Conservation (phyloP, 2,329 filamentous ascomycete species). For the Talaromyces verruculosus region DNA sequence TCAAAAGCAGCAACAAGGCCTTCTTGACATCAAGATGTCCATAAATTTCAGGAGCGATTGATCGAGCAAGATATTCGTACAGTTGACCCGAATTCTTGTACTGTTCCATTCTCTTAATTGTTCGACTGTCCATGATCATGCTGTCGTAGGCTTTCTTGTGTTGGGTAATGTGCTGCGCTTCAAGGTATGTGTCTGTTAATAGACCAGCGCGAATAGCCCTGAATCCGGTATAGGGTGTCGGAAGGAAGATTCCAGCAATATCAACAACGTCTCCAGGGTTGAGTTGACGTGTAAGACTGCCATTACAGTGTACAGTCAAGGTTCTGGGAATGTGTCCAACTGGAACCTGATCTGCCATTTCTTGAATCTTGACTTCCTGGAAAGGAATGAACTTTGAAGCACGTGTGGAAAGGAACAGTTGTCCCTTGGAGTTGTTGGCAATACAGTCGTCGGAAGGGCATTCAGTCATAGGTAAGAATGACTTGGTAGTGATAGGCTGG, state of each 20-base stretch:
- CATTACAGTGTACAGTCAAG: slow-evolving; percentile 85
- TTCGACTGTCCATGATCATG: slow-evolving; percentile 76
- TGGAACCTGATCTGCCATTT: slow-evolving; percentile 98
- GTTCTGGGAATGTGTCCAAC: slow-evolving; percentile 95
- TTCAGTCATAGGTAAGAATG: slow-evolving; percentile 80
- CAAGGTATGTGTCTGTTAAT: slow-evolving; percentile 94
- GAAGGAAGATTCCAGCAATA: slow-evolving; percentile 91
- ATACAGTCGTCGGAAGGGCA: slow-evolving; percentile 91
- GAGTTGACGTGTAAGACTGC: slow-evolving; percentile 78
- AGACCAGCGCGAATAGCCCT: slow-evolving; percentile 93
- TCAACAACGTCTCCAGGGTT: slow-evolving; percentile 95
- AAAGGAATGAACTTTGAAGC: slow-evolving; percentile 97
- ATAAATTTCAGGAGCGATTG: slow-evolving; percentile 95
- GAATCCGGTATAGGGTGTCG: slow-evolving; percentile 98
- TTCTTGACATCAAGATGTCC: slow-evolving; percentile 98
- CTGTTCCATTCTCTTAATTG: slow-evolving; percentile 80
- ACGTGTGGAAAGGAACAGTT: slow-evolving; percentile 89
- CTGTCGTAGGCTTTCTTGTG: slow-evolving; percentile 99
- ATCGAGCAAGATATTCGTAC: slow-evolving; percentile 92
- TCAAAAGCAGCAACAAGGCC: slow-evolving; percentile 87
- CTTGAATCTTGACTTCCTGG: slow-evolving; percentile 97
- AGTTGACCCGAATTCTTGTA: slow-evolving; percentile 84
- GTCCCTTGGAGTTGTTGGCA: slow-evolving; percentile 86
- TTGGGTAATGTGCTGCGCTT: slow-evolving; percentile 88
- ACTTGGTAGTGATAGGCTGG: slow-evolving; percentile 88